Base-by-base conservation (phyloP, 1,284 basidiomycete species). In the Inonotus obliquus region DNA sequence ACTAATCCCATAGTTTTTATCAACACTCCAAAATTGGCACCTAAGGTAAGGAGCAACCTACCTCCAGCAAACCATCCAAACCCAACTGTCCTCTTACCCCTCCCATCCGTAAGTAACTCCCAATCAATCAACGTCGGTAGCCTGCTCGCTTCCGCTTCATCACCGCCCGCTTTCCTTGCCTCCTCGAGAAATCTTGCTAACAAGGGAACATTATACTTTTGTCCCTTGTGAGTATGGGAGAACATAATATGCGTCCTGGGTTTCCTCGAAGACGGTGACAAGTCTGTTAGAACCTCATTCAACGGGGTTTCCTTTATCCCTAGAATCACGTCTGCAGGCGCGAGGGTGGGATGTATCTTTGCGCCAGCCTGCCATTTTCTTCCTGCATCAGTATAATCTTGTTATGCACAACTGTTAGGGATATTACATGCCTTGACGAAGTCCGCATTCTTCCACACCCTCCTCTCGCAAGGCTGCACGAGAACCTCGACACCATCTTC, bases 31-130 rank as follows among this genome's bases (percentile, higher is more conserved):
- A 13, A 17, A 13, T 21, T 10, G 10, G n/a, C 48, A 25, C 27
- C 14, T 53, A 14, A 32, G n/a, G 4, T 9, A 1, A 35, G 32
- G 48, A 10, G 14, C 38, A 29, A 73, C 81, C 61, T 60, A 92
- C 91, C 89, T 71, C 93, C 92, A 0, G 93, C 92, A 68, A 86
- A 92, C 86, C 87, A 92, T 0, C 93, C 93, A 74, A 96, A 95
- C 0, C 88, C 93, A 11, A 94, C 91, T 0, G 89, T 90, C 21
- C 94, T 78, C 71, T 90, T 90, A 10, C 89, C 86, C 37, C 78
- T 75, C 2, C 70, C 67, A 39, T 79, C 82, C 0, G 84, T 88
- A 27, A 96, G 75, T 3, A 95, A 81, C 69, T 96, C 94, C 69
- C 92, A 94, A 72, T 96, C 94, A 65, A 96, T 81, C 21, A 95